phyloP scores from a whole-genome alignment of 2,329 filamentous ascomycete genomes.

The Hypoxylon sp. region DNA sequence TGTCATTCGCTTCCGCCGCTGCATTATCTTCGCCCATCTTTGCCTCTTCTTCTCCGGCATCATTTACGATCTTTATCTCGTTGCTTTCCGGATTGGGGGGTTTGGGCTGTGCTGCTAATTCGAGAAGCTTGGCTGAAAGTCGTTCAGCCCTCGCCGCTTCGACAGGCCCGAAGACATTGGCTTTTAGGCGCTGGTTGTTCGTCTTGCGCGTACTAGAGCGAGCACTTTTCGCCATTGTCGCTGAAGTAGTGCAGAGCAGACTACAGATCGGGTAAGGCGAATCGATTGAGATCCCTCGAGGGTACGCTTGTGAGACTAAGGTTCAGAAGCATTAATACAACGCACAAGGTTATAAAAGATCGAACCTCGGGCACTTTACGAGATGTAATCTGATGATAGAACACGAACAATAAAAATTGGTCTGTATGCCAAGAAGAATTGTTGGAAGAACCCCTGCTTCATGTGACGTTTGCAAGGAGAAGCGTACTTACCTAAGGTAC shows the following conservation, averaged over 20 bases:
- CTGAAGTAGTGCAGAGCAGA: background rate
- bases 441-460: background rate
- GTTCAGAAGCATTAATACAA: slow-evolving; percentile 5
- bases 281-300: slow-evolving; percentile 3
- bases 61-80: slow-evolving; percentile 64
- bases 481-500: slow-evolving; percentile 16
- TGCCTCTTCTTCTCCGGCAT: slow-evolving; percentile 28
- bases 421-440: background rate
- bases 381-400: background rate
- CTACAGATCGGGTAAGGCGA: background rate
- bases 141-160: slow-evolving; percentile 84
- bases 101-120: slow-evolving; percentile 82
- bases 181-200: slow-evolving; percentile 85
- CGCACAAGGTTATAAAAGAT: background rate
- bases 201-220: slow-evolving; percentile 83
- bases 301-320: slow-evolving; percentile 13
- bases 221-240: slow-evolving; percentile 85
- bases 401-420: background rate
- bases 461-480: background rate
- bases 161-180: slow-evolving; percentile 85
- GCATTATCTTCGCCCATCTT: slow-evolving; percentile 49
- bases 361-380: background rate
- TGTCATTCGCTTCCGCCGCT: slow-evolving; percentile 50
- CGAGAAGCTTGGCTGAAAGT: slow-evolving; percentile 86
- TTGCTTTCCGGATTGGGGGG: slow-evolving; percentile 62